phyloP scores from a whole-genome alignment of 805 yeast species.

The Nakazawaea wyomingensis region DNA sequence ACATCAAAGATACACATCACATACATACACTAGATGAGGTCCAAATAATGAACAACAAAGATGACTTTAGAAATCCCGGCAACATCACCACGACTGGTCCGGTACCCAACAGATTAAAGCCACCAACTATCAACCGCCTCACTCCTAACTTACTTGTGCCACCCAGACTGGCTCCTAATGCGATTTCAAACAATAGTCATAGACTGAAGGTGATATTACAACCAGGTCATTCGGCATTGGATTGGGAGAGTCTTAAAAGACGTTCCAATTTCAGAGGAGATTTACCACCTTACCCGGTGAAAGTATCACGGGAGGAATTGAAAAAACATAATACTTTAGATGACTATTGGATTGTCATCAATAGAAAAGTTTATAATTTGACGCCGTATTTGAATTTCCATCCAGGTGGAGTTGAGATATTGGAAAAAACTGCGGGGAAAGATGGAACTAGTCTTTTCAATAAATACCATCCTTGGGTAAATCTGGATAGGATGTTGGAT shows the following conservation, averaged over 20 bases:
- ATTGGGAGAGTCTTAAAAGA: conserved; percentile 67
- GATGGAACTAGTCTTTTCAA: conserved; percentile 78
- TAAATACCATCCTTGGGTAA: conserved; percentile 70
- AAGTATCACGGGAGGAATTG: conserved; percentile 54
- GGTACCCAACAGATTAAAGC: background rate
- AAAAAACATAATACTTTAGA: conserved; percentile 48
- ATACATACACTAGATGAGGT: background rate
- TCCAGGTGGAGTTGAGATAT: conserved; percentile 85
- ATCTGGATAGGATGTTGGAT: conserved; percentile 73
- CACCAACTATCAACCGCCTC: background rate
- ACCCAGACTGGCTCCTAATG: conserved; percentile 3
- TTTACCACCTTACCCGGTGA: conserved; percentile 49
- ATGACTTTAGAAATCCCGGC: background rate
- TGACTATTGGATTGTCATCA: conserved; percentile 84
- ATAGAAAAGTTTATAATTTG: conserved; percentile 80
- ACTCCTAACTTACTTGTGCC: background rate
- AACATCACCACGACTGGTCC: background rate
- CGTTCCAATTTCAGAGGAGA: conserved; percentile 50
- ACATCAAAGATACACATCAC: background rate
- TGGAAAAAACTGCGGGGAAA: conserved; percentile 73
- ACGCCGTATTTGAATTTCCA: conserved; percentile 80
- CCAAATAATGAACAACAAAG: background rate
- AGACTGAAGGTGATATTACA: conserved; percentile 56
- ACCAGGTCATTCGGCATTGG: conserved; percentile 83
- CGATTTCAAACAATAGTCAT: conserved; percentile 10